Evolutionary conservation across 257 asterid species (phyloP).

Genomic region (Nicotiana benthamiana): DNA sequence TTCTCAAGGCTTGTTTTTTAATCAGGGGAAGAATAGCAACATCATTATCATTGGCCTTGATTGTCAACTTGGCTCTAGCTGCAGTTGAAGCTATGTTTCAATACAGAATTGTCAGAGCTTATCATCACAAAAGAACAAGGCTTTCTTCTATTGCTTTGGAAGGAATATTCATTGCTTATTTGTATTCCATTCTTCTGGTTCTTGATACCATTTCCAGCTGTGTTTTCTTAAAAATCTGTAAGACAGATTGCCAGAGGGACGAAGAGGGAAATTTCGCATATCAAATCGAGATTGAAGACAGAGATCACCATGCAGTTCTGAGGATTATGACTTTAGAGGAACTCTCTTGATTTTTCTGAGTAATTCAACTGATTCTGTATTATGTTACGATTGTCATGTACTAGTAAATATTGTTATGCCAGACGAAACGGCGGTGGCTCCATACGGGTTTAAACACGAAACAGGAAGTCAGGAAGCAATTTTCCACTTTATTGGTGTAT

Average conservation of each 20-base stretch:
- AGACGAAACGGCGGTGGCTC: no score
- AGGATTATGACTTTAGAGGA: conserved; percentile 10
- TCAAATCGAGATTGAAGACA: conserved; percentile 1
- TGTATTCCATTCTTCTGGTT: conserved; percentile 51
- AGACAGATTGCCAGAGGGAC: conserved; percentile 8
- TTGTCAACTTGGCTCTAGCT: conserved; percentile 42
- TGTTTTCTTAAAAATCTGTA: conserved; percentile 40
- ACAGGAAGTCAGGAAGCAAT: neutral
- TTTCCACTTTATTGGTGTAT: neutral
- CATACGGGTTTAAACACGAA: neutral
- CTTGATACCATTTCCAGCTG: conserved; percentile 55
- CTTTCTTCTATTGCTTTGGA: conserved; percentile 36
- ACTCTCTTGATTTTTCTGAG: neutral
- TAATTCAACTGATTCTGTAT: neutral
- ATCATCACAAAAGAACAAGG: conserved; percentile 6
- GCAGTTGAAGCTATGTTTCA: conserved; percentile 61
- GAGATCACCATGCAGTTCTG: conserved; percentile 4
- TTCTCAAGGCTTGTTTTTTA: conserved; percentile 41
- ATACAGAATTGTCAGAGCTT: conserved; percentile 37
- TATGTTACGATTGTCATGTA: neutral
- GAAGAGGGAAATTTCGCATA: conserved; percentile 7
- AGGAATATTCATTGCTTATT: conserved; percentile 46
- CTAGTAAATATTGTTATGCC: no score
- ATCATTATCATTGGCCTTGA: conserved; percentile 48
- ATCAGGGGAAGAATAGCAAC: conserved; percentile 44